Conservation (phyloP, 331 rosid species). For the Prunus yedoensis region DNA sequence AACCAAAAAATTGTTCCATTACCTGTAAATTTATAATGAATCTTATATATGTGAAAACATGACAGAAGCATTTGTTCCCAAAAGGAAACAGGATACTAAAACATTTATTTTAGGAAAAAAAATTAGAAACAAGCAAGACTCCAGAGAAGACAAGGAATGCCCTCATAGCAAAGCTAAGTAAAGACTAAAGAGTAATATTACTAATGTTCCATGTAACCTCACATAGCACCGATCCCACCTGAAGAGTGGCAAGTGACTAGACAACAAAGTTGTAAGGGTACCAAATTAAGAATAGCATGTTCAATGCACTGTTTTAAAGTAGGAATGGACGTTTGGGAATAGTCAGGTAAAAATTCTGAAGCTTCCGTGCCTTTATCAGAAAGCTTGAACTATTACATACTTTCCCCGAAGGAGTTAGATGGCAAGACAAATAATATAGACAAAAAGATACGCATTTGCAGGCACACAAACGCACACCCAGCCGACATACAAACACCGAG, state of each 20-base stretch:
- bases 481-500: not conserved
- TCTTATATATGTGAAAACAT: constrained; percentile 11
- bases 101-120: not conserved
- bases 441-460: not conserved
- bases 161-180: not conserved
- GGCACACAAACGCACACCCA: not conserved
- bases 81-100: not conserved
- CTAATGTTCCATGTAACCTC: not conserved
- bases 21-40: constrained; percentile 51
- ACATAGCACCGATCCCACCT: not conserved
- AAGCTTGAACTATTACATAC: not conserved
- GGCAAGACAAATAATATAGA: constrained; percentile 9
- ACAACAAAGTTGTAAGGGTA: not conserved
- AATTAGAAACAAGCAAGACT: not conserved
- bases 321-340: not conserved
- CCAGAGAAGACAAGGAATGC: not conserved
- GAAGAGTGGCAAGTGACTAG: not conserved
- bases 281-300: not conserved
- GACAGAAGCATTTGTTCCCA: not conserved
- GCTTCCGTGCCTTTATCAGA: not conserved
- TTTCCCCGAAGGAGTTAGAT: not conserved
- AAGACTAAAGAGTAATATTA: not conserved
- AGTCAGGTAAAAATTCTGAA: not conserved
- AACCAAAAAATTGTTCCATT: constrained; percentile 93
- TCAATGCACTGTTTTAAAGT: not conserved